Evolutionary conservation across 371 early-diverging fungal genomes (phyloP), one percentile per base, ranked within the genome.

Genomic region (Capillidium heterosporum): DNA sequence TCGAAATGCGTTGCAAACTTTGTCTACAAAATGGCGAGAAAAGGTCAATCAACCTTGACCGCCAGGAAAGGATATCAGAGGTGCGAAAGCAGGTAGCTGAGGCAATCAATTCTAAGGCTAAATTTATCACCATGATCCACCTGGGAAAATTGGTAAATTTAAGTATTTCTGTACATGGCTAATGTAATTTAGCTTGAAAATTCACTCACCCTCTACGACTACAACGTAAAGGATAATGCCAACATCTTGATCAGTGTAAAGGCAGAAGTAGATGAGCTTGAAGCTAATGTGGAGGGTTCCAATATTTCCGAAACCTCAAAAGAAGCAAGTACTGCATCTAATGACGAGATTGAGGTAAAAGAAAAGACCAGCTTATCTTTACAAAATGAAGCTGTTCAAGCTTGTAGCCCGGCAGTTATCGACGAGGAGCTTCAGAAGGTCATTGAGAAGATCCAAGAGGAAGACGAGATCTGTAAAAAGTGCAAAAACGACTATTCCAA

Each of bases 401-500:
- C 28, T 11, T 23, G 10, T 11, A 50, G 15, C 8, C 23, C 17
- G 1, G 46, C 24, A n/a, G 24, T 42, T 15, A 39, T 17, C 26
- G 43, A 44, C 23, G 29, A 8, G 21, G 56, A 40, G 15, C 4
- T 23, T 3, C 29, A 57, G 13, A 8, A 15, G 21, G 35, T 28
- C n/a, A 31, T 31, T 27, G 17, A 44, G 11, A 27, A 23, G 15
- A 21, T 55, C 27, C 32, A 28, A 27, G 54, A 57, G n/a, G 61
- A 47, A 17, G 59, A 56, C 11, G 58, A 61, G 32, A 17, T 28
- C 0, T 79, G 77, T 51, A 48, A 78, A 63, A 42, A 69, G 49
- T 63, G 85, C 62, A 65, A 84, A 47, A 62, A 84, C 61, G 56
- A 70, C 56, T 24, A 63, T 61, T 59, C 47, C 11, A 54, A 58